Base-by-base conservation (phyloP, 768 basidiomycete genomes). In the Sarcomyxa edulis region DNA sequence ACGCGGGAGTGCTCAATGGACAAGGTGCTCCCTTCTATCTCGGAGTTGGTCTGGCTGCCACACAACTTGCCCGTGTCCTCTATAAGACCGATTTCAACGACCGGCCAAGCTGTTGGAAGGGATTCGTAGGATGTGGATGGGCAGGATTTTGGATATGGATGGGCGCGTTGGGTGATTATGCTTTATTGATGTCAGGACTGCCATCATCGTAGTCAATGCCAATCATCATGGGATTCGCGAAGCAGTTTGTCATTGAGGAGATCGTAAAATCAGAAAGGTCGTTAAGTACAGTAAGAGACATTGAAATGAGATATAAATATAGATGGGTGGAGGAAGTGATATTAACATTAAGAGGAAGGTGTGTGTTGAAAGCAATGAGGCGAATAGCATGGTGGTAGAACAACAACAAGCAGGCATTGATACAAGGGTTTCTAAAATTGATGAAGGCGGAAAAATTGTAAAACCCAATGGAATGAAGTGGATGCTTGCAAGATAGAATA, bases 71-170 rank as follows among this genome's bases (percentile, higher is more conserved):
- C 5, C 83, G 87, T 41, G 74, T 96, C 14, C 60, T 96, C 14
- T 67, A 71, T 49, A 65, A 57, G 21, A 94, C 90, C 3, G 71
- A 96, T 50, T 91, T 92, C 44, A 68, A 94, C 35, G 62, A 56
- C 45, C 71, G 91, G 6, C 51, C 65, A 15, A 91, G 89, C 58
- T 96, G 93, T 54, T 96, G 93, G 93, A 72, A 71, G 44, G 88
- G 88, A 5, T 99, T 99, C 43, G 74, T 77, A 5, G 80, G 81
- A 1, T 95, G 91, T 57, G 90, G 90, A 0, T 90, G 84, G 81
- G 68, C 85, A 19, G 93, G 93, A 0, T 85, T 88, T 46, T 83
- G 82, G 80, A 63, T 95, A 9, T 93, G 86, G 87, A 74, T 78
- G 60, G 93, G 92, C 7, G 72, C 86, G 10, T 52, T 79, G 8